Base-by-base conservation (phyloP, 2,329 filamentous ascomycete species). In the Claviceps citrina region DNA sequence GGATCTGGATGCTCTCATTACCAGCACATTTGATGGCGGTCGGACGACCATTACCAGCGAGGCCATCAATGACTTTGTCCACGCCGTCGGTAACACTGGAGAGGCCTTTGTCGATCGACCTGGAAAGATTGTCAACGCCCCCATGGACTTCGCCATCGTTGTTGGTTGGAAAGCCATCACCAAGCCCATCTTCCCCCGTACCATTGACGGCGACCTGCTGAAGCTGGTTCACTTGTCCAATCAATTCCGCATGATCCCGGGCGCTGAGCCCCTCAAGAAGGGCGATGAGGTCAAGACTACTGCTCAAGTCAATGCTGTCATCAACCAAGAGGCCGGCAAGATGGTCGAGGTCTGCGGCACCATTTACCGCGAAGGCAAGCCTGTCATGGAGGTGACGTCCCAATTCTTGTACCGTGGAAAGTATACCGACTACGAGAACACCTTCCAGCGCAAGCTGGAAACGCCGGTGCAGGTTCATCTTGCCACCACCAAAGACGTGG, bases 271-370 rank as follows among this genome's bases (percentile, higher is more conserved):
- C 13, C 66, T 98, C 45, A 93, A 94, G 73, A 94, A 93, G 66
- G 91, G 86, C 24, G 91, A 98, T 57, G 76, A 87, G 46, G 75
- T 98, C 16, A 79, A 85, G 46, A 96, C 91, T 3, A 93, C 84
- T 41, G 91, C 91, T 32, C 86, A 93, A 59, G 84, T 98, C 66
- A 96, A 98, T 53, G 86, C 91, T 13, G 86, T 98, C 53, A 81
- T 98, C 67, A 98, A 96, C 66, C 87, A 98, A 61, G 86, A 94
- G 12, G 86, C 91, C 44, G 91, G 91, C 36, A 98, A 98, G 71
- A 95, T 98, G 87, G 93, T 98, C 15, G 93, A 98, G 63, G 89
- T 98, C n/a, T 95, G 87, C 54, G 91, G 91, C 46, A 98, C 91
- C 5, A 94, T 98, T 53, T 81, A 74, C 40, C 81, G 91, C 32